A percentile compares a stretch with the other conserved stretches of the same genome.
Conservation (phyloP, 495 filamentous ascomycete genomes). For the Paragyromitra xinjiangensis region DNA sequence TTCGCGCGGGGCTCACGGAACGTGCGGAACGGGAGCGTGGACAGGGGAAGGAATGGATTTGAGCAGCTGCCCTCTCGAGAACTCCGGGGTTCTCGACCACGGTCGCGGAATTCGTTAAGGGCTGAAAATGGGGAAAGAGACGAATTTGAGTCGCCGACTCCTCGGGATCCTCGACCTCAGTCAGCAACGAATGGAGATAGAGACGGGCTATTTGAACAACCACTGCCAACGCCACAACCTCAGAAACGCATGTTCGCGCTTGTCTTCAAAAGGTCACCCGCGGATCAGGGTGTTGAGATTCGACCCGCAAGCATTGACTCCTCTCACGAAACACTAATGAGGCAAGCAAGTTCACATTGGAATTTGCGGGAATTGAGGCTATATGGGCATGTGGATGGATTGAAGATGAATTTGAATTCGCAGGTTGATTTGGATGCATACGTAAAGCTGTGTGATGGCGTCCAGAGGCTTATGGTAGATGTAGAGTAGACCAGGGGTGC, state of each 20-base stretch:
- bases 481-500: conserved; percentile 19
- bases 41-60: not conserved
- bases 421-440: conserved; percentile 43
- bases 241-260: conserved; percentile 46
- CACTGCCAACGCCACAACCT: conserved; percentile 13
- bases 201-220: conserved; percentile 4
- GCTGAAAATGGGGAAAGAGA: conserved; percentile 6
- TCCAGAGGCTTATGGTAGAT: conserved; percentile 39
- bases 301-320: conserved; percentile 39
- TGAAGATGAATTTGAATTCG: conserved; percentile 46
- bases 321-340: conserved; percentile 31
- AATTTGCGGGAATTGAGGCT: conserved; percentile 35
- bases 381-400: conserved; percentile 38
- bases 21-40: not conserved
- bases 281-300: conserved; percentile 42
- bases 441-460: conserved; percentile 35
- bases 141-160: not conserved
- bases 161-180: not conserved
- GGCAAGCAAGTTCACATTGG: conserved; percentile 40
- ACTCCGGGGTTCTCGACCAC: conserved; percentile 1
- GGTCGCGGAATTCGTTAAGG: not conserved
- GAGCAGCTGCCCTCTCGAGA: not conserved
- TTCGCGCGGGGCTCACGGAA: not conserved
- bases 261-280: conserved; percentile 33
- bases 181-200: conserved; percentile 4